Evolutionary conservation across 176 grass and related monocot species (phyloP).

Genomic region (Bothriochloa decipiens): DNA sequence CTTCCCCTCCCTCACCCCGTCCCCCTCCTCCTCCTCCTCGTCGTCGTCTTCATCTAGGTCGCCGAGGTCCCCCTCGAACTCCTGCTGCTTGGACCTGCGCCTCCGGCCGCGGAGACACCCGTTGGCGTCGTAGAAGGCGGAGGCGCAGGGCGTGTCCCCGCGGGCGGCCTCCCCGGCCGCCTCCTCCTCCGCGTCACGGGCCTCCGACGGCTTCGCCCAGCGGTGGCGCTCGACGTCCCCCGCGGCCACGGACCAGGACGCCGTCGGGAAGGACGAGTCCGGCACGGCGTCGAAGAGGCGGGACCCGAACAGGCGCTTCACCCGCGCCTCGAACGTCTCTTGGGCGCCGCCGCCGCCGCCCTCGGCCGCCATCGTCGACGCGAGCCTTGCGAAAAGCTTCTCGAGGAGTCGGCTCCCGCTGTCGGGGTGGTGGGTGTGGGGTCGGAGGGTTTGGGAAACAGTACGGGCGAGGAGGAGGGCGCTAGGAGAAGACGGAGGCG

Average conservation of each 20-base stretch:
- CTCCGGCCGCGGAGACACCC: conserved; percentile 67
- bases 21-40: conserved; percentile 44
- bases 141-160: conserved; percentile 71
- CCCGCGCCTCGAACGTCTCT: conserved; percentile 78
- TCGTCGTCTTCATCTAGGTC: conserved; percentile 34
- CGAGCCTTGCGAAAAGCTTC: conserved; percentile 18
- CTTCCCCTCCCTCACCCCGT: conserved; percentile 8
- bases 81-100: conserved; percentile 44
- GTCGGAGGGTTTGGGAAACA: background rate
- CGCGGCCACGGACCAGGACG: conserved; percentile 76
- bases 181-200: conserved; percentile 59
- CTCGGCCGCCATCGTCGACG: conserved; percentile 36
- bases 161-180: conserved; percentile 39
- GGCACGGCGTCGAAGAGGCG: conserved; percentile 75
- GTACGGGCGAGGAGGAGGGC: background rate
- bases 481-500: background rate
- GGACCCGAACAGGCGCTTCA: conserved; percentile 94
- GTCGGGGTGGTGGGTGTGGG: background rate
- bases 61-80: conserved; percentile 55
- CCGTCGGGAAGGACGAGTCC: conserved; percentile 62
- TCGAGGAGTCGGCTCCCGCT: conserved; percentile 1
- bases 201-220: conserved; percentile 75
- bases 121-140: conserved; percentile 72
- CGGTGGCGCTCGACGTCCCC: conserved; percentile 79
- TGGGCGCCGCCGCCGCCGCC: conserved; percentile 24